Percentiles rank a stretch among this genome's conserved stretches.
These are phyloP conservation scores for Phytomonas sp. DNA, from an alignment of 208 protist genomes.

Conservation along the genomic window DNA sequence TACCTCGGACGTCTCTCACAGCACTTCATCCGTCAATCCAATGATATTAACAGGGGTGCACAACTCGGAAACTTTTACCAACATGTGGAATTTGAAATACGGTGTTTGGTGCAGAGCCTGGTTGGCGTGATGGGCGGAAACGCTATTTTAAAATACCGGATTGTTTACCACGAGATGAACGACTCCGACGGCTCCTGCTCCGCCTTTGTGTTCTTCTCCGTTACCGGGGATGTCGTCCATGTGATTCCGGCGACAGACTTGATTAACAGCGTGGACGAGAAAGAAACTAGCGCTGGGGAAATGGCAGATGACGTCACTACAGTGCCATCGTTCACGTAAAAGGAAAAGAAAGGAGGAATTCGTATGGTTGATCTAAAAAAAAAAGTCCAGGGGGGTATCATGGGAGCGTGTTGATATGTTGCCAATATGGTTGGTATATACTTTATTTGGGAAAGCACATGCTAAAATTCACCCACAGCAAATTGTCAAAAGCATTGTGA, in stretches of 20 bases:
- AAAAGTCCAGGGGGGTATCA: neutral
- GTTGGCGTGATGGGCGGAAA: conserved; percentile 80
- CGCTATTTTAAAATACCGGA: conserved; percentile 75
- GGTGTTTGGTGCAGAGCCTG: conserved; percentile 63
- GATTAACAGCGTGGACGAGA: conserved; percentile 7
- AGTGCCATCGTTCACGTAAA: neutral
- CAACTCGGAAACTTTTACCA: conserved; percentile 70
- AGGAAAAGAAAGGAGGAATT: neutral
- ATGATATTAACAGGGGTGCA: conserved; percentile 32
- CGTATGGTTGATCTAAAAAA: neutral
- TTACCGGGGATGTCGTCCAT: conserved; percentile 85
- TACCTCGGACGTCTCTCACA: conserved; percentile 86
- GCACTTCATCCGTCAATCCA: conserved; percentile 86
- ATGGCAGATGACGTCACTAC: neutral
- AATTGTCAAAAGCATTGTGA: neutral
- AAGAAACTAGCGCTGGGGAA: neutral
- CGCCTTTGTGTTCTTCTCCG: conserved; percentile 72
- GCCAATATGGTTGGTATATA: neutral
- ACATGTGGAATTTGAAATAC: conserved; percentile 64
- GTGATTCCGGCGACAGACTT: conserved; percentile 22
- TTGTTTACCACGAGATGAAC: conserved; percentile 78
- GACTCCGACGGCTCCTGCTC: conserved; percentile 71
- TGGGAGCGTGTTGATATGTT: neutral
- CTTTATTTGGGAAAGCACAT: neutral
- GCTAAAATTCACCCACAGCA: neutral